Base-by-base conservation (phyloP, 495 filamentous ascomycete genomes). In the Ramalina peruviana region DNA sequence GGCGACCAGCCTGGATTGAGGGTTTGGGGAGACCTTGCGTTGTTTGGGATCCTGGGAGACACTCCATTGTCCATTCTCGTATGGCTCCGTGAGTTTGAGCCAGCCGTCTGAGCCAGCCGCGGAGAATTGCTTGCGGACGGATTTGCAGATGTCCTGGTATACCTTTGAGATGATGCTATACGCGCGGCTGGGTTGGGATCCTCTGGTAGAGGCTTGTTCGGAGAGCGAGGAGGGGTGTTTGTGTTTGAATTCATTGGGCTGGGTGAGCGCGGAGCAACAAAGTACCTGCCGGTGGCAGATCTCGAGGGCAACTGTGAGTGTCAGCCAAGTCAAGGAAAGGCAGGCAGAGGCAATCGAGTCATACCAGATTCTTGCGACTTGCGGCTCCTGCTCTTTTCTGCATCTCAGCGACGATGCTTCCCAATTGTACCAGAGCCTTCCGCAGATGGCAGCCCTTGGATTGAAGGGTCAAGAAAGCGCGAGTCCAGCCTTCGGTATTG, bases 401-500 rank as follows among this genome's bases (percentile, higher is more conserved):
- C 72, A 92, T 87, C 62, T 92, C 87, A 6, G 73, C 70, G 12
- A 88, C 75, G 39, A 88, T 82, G 27, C 67, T 68, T 17, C 70
- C 73, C 19, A 94, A 70, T 62, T 78, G 75, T n/a, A 69, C 62
- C 17, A 89, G 69, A 10, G 79, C 66, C 19, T 72, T 71, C 19
- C 74, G 77, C 10, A 93, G 69, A 33, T 66, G 64, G 33, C 71
- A 68, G 3, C 80, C 79, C 59, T 78, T 86, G 30, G 68, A 71
- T 59, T 86, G 79, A 42, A 90, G 68, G 47, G 78, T 79, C 26
- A 79, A 70, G 48, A 90, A 80, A 1, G 82, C 82, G 39, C 76
- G 73, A 55, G 80, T 79, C 87, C 87, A 94, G n/a, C 85, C 83
- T 49, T 92, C 82, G 26, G 83, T 78, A 57, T 94, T 94, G 25